Base-by-base conservation (phyloP, 2,329 filamentous ascomycete genomes). In the Xylariaceae sp. region DNA sequence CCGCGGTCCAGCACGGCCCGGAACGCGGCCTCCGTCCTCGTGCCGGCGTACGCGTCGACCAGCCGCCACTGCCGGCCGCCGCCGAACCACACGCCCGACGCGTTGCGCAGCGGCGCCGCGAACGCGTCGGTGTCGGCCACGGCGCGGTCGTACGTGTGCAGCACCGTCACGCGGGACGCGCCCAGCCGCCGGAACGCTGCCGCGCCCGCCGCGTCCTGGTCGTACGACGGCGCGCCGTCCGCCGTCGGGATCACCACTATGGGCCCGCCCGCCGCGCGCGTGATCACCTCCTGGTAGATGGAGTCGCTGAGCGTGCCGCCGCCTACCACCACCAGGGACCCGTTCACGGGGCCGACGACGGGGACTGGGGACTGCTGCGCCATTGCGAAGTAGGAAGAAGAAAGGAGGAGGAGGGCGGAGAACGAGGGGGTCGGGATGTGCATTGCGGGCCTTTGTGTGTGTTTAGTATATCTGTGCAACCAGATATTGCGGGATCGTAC, bases 381-480 rank as follows among this genome's bases (percentile, higher is more conserved):
- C 35, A 57, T 52, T 13, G 47, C 42, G 23, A 57, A 49, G 27
- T 55, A 43, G 16, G 58, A 37, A 36, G 58, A 37, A 36, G 27
- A 11, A 32, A 57, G 29, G 40, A 57, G 29, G 35, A 58, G 55
- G 50, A 55, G 44, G 33, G 50, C 13, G 24, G 50, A 26, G 30
- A 55, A 18, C 6, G 40, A 23, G 29, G 32, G 18, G 30, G 37
- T 40, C 29, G 36, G 95, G 65, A 92, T 91, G 58, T 91, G 92
- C 81, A 96, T 59, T 26, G 18, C 53, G 52, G 33, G 35, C 23
- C 29, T 6, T 13, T 47, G 8, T 10, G 6, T 48, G 20, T n/a
- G 7, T 10, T n/a, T n/a, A n/a, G n/a, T n/a, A n/a, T n/a, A n/a
- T n/a, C n/a, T n/a, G n/a, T n/a, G n/a, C n/a, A n/a, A n/a, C n/a